Base-by-base conservation (phyloP, 2,329 filamentous ascomycete genomes). In the Colletotrichum sp. region DNA sequence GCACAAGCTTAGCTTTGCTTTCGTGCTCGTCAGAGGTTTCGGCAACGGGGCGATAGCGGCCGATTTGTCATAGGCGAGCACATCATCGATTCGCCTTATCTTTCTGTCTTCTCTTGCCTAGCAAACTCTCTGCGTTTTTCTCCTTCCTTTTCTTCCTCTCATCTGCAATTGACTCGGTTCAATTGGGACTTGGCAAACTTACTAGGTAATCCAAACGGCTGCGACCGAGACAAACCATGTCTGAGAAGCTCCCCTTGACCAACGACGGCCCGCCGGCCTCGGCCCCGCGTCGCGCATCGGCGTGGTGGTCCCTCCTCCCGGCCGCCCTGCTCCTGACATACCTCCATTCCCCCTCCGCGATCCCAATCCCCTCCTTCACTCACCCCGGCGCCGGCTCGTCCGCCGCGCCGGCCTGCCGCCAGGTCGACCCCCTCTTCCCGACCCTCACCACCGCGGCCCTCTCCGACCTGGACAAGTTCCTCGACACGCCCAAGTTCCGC, bases 391-490 rank as follows among this genome's bases (percentile, higher is more conserved):
- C 30, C 52, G 34, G 34, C 28, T 24, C 26, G 15, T 30, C 30
- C 49, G 39, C 39, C 30, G 49, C 65, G 5, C 24, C 74, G n/a
- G 62, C 82, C 76, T 86, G 84, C 55, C 78, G 77, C 8, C 84
- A 86, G 77, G 82, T 84, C 49, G 80, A 81, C 24, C 81, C 84
- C 30, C 79, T 86, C 32, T 75, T 81, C 52, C 84, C 84, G 0
- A 75, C 73, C 30, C 77, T 78, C 39, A 76, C 79, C 63, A 82
- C 76, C 9, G 64, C 80, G 0, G 76, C 79, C 6, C 81, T 85
- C 36, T 77, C 76, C 18, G 68, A 81, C 57, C 82, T 85, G 81
- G 83, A 85, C 63, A 75, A 78, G 5, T 83, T 80, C 75, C 71
- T 85, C 24, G 67, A 77, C 13, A 84, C 83, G 4, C 65, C 79